Conservation (phyloP, 2,329 filamentous ascomycete genomes). For the Thermoascus crustaceus region DNA sequence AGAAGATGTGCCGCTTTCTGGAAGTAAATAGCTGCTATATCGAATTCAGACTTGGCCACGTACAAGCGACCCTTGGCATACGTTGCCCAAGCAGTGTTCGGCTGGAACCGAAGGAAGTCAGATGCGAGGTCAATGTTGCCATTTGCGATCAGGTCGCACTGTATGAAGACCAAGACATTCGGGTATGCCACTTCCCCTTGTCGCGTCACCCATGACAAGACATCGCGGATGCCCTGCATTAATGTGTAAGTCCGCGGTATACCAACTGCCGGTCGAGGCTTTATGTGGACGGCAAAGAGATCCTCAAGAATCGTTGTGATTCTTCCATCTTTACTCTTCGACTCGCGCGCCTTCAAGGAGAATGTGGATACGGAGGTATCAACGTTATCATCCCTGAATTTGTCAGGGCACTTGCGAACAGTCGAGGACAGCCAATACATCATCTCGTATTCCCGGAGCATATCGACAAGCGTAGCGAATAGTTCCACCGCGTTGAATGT, state of each 20-base stretch:
- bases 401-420: constrained; percentile 27
- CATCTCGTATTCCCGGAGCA: constrained; percentile 65
- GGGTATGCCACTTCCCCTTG: constrained; percentile 49
- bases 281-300: constrained; percentile 37
- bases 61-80: constrained; percentile 80
- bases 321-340: constrained; percentile 16
- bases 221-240: constrained; percentile 36
- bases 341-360: constrained; percentile 17
- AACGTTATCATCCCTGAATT: constrained; percentile 9
- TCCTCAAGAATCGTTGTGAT: constrained; percentile 35
- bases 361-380: constrained; percentile 19
- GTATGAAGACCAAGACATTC: constrained; percentile 57
- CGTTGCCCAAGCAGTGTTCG: constrained; percentile 50
- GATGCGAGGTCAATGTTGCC: constrained; percentile 58
- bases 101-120: constrained; percentile 59
- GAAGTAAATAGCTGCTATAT: constrained; percentile 66
- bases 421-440: constrained; percentile 53
- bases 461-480: constrained; percentile 59
- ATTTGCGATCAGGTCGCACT: constrained; percentile 59
- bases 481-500: constrained; percentile 53
- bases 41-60: constrained; percentile 64
- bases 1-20: constrained; percentile 74
- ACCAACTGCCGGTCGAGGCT: constrained; percentile 32
- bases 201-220: constrained; percentile 41
- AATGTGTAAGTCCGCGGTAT: constrained; percentile 36